These are phyloP conservation scores for Chionographis japonica DNA, from an alignment of 106 monocot genomes.

Conservation along the genomic window DNA sequence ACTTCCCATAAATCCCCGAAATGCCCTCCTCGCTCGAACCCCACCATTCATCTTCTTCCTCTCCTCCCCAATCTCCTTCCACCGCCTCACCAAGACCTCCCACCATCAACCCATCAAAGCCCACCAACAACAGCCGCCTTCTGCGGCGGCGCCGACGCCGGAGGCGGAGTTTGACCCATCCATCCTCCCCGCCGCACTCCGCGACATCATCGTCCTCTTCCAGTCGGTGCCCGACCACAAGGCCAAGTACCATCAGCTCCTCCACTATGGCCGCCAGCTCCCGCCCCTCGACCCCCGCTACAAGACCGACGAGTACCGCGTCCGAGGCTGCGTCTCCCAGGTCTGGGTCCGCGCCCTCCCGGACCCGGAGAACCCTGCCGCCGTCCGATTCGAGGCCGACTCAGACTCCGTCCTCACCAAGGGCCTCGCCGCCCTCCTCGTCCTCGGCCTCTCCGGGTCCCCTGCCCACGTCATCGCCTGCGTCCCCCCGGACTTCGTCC, in stretches of 20 bases:
- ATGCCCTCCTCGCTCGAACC: neutral
- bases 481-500: slow-evolving; percentile 60
- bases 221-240: slow-evolving; percentile 73
- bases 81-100: slow-evolving; percentile 13
- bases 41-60: slow-evolving; percentile 1
- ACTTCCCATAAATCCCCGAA: slow-evolving; percentile 9
- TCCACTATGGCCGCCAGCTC: slow-evolving; percentile 62
- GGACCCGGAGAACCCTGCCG: slow-evolving; percentile 41
- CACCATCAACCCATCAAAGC: slow-evolving; percentile 3
- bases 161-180: slow-evolving; percentile 5
- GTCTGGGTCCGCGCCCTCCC: slow-evolving; percentile 88
- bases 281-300: slow-evolving; percentile 53
- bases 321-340: slow-evolving; percentile 86
- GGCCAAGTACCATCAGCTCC: slow-evolving; percentile 94
- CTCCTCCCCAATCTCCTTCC: slow-evolving; percentile 49
- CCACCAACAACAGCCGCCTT: neutral
- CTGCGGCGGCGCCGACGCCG: slow-evolving; percentile 2
- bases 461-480: slow-evolving; percentile 26
- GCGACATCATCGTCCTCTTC: slow-evolving; percentile 71
- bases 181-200: slow-evolving; percentile 56
- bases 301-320: slow-evolving; percentile 67
- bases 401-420: slow-evolving; percentile 78
- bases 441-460: slow-evolving; percentile 59
- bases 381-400: slow-evolving; percentile 74
- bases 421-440: slow-evolving; percentile 75